A percentile compares a stretch with the other conserved stretches of the same genome.
phyloP scores from a whole-genome alignment of 1,139 yeast genomes.

The Kluyveromyces sp. region DNA sequence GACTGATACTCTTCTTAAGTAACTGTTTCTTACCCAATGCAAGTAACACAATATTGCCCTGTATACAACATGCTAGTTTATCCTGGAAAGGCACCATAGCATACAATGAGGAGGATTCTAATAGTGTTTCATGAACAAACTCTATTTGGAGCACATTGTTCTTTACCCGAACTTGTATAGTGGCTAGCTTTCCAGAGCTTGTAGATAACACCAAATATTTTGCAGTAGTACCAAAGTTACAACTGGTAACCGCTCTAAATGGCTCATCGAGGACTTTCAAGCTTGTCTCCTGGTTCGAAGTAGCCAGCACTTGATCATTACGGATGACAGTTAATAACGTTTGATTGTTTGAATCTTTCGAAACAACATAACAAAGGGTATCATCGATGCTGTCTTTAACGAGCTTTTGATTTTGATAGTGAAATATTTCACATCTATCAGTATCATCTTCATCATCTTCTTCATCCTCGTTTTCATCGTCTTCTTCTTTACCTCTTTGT shows the following conservation, averaged over 20 bases:
- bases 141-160: slow-evolving; percentile 31
- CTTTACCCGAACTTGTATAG: slow-evolving; percentile 12
- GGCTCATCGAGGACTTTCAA: background rate
- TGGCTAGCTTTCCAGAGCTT: slow-evolving; percentile 14
- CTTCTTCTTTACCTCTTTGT: slow-evolving; percentile 13
- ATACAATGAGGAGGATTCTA: slow-evolving; percentile 8
- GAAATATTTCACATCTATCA: slow-evolving; percentile 1
- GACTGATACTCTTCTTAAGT: slow-evolving; percentile 52
- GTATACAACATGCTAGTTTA: slow-evolving; percentile 52
- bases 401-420: slow-evolving; percentile 4
- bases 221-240: slow-evolving; percentile 7
- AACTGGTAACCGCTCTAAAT: background rate
- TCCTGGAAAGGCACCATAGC: slow-evolving; percentile 54
- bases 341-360: slow-evolving; percentile 8
- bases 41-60: slow-evolving; percentile 48
- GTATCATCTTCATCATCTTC: slow-evolving; percentile 11
- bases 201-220: slow-evolving; percentile 38
- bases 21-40: slow-evolving; percentile 77
- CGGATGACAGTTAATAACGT: background rate
- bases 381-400: slow-evolving; percentile 11
- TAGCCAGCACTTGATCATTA: background rate
- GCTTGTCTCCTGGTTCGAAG: background rate
- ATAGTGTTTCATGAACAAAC: slow-evolving; percentile 52
- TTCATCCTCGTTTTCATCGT: slow-evolving; percentile 16
- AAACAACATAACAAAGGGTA: slow-evolving; percentile 9